Percentiles rank a stretch among this genome's conserved stretches.
Evolutionary conservation across 179 eudicot genomes (phyloP).

Genomic region (Carnegiea gigantea): DNA sequence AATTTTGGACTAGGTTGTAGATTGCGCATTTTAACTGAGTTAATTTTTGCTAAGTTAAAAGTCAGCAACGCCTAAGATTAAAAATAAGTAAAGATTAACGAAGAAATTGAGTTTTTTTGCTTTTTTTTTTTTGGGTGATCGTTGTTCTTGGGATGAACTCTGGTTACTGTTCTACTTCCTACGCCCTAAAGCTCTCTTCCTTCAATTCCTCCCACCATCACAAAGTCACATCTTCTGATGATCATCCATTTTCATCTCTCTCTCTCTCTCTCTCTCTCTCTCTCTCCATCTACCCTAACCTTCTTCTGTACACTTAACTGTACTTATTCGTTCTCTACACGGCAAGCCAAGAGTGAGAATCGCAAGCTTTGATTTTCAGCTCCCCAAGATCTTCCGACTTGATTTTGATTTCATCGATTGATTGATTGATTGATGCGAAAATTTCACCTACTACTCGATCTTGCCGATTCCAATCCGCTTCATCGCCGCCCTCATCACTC

Average conservation of each 20-base stretch:
- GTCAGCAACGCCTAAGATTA: background rate
- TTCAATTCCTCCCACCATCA: background rate
- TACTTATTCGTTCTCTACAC: constrained; percentile 10
- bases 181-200: background rate
- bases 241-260: background rate
- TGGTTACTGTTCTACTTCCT: constrained; percentile 8
- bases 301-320: constrained; percentile 15
- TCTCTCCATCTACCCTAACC: background rate
- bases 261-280: constrained; percentile 3
- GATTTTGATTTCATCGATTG: background rate
- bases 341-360: background rate
- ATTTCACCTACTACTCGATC: constrained; percentile 25
- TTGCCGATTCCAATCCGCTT: constrained; percentile 41
- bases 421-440: background rate
- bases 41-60: background rate
- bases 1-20: background rate
- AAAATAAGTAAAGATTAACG: constrained; percentile 15
- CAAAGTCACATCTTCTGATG: background rate
- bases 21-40: background rate
- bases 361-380: background rate
- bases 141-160: background rate
- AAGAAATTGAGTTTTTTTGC: background rate
- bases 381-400: background rate
- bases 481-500: constrained; percentile 41
- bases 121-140: constrained; percentile 1